Base-by-base conservation (phyloP, 2,329 filamentous ascomycete species). In the Aspergillus arachidicola region DNA sequence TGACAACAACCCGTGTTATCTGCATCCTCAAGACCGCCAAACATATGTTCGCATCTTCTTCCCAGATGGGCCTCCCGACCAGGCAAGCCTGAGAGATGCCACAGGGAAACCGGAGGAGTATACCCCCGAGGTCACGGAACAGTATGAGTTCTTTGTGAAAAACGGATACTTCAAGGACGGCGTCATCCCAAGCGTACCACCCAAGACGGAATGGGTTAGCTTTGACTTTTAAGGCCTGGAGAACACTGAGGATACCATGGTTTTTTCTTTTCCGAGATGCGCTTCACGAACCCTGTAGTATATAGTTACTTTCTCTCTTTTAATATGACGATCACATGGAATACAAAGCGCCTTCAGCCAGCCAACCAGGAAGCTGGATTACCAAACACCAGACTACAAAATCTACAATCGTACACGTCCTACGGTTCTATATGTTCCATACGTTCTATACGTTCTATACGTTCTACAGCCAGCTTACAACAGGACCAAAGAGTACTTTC, bases 151-250 rank as follows among this genome's bases (percentile, higher is more conserved):
- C 51, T 88, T 93, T 73, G 81, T 84, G 53, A 82, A 87, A 66
- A 86, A 86, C 23, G 92, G 92, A 0, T 78, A 75, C 36, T 97
- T 96, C 75, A 83, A 85, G 48, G 87, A 87, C 41, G 90, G 89
- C 0, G 71, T 88, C 7, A 90, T 97, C 80, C 94, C 94, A 0
- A 84, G 90, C 69, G 80, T 93, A 53, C 92, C 94, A 23, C 94
- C 94, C 0, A 89, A 89, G 77, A 84, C 87, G 65, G 92, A 94
- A 72, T 94, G 89, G 83, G 89, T 88, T 68, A 78, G 81, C 32
- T 94, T 90, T 86, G 87, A 92, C 73, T 89, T 94, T 71, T 94
- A 76, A 38, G n/a, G 16, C 80, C 30, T 51, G 19, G 23, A 28
- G 23, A 28, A 66, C 19, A 7, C 43, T 36, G 36, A 23, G 48